phyloP scores from a whole-genome alignment of 305 asterid genomes.

The Fraxinus latifolia region DNA sequence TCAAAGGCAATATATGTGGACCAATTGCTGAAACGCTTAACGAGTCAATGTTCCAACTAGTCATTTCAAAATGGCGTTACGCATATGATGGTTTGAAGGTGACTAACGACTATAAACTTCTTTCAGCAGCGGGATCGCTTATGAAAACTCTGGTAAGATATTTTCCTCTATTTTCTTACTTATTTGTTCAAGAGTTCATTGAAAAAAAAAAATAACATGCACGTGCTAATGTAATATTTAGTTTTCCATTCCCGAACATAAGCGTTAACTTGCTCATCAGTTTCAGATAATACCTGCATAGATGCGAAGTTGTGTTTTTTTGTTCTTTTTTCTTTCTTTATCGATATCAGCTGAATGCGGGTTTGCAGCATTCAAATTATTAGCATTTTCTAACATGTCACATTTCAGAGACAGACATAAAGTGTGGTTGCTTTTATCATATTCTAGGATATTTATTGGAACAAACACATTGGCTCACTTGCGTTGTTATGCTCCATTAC shows the following conservation, averaged over 20 bases:
- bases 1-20: conserved; percentile 79
- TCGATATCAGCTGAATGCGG: neutral
- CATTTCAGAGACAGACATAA: neutral
- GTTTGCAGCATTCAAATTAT: neutral
- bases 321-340: neutral
- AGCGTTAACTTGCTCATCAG: neutral
- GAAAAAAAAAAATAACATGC: neutral
- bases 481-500: neutral
- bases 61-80: conserved; percentile 77
- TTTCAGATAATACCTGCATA: neutral
- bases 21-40: conserved; percentile 88
- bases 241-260: neutral
- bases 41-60: conserved; percentile 78
- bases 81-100: conserved; percentile 82
- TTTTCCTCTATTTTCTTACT: conserved; percentile 2
- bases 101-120: conserved; percentile 71
- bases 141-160: conserved; percentile 75
- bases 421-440: neutral
- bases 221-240: neutral
- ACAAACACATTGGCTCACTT: neutral
- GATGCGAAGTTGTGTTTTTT: neutral
- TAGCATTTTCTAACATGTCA: neutral
- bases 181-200: neutral
- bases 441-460: neutral
- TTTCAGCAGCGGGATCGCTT: conserved; percentile 92